Evolutionary conservation across 441 rosid species (phyloP).

Genomic region (Dalechampia spathulata): DNA sequence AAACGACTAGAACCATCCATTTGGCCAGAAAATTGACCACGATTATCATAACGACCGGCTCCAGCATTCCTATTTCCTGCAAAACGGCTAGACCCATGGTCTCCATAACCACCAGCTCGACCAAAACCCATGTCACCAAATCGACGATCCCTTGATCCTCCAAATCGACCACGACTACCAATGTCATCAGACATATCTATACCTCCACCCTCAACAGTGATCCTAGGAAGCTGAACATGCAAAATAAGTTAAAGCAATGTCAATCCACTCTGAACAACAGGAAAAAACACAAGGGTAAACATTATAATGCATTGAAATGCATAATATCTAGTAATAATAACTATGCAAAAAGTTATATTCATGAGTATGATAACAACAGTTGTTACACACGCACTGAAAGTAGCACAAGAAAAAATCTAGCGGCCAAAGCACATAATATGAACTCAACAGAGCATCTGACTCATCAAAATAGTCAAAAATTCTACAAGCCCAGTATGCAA

Average conservation of each 20-base stretch:
- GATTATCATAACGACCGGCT: conserved; percentile 30
- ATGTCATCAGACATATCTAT: conserved; percentile 37
- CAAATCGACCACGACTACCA: conserved; percentile 37
- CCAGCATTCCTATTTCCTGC: conserved; percentile 35
- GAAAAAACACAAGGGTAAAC: background rate
- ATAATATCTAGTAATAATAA: background rate
- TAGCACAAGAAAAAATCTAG: background rate
- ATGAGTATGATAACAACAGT: background rate
- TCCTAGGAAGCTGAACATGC: conserved; percentile 65
- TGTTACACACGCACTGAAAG: background rate
- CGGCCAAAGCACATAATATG: background rate
- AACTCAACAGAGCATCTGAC: background rate
- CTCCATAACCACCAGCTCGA: conserved; percentile 30
- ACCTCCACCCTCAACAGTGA: conserved; percentile 45
- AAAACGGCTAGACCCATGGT: conserved; percentile 25
- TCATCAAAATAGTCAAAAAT: background rate
- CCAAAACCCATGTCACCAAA: conserved; percentile 41
- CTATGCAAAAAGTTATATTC: background rate
- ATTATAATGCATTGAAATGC: background rate
- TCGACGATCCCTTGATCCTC: conserved; percentile 41
- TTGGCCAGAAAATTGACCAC: conserved; percentile 32
- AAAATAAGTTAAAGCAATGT: background rate
- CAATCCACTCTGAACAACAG: background rate
- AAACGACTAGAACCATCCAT: conserved; percentile 25
- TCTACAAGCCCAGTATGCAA: background rate